Conservation (phyloP, 192 early-diverging fungal genomes). For the Coemansia sp. region DNA sequence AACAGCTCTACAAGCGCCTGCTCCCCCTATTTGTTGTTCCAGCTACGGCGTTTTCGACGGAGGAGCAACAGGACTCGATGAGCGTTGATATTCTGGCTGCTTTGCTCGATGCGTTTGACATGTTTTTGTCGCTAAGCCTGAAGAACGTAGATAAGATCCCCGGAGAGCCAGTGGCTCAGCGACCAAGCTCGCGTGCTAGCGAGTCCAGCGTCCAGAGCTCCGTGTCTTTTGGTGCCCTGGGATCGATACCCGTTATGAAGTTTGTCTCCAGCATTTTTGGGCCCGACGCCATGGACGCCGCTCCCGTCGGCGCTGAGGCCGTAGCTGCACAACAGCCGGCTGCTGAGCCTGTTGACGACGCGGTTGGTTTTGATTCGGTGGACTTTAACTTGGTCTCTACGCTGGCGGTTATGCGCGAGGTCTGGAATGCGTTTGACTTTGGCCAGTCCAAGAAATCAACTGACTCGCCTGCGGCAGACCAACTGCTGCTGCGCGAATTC, state of each 20-base stretch:
- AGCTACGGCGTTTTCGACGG: neutral
- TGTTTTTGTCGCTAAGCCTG: slow-evolving; percentile 34
- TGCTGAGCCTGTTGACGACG: neutral
- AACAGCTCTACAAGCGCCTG: slow-evolving; percentile 18
- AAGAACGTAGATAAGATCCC: slow-evolving; percentile 23
- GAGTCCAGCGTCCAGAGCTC: slow-evolving; percentile 9
- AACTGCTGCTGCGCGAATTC: slow-evolving; percentile 23
- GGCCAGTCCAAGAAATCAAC: neutral
- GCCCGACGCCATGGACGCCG: slow-evolving; percentile 5
- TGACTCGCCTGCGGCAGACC: neutral
- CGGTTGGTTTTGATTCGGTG: neutral
- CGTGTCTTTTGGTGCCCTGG: slow-evolving; percentile 10
- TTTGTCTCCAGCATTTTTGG: slow-evolving; percentile 44
- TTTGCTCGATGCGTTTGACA: slow-evolving; percentile 36
- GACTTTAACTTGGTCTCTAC: slow-evolving; percentile 27
- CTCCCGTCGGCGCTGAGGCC: neutral
- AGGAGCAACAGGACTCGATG: neutral
- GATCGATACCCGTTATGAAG: slow-evolving; percentile 23
- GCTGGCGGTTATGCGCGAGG: slow-evolving; percentile 31
- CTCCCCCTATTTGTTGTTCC: slow-evolving; percentile 37
- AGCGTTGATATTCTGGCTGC: slow-evolving; percentile 20
- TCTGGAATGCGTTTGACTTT: slow-evolving; percentile 38
- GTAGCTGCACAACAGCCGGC: neutral
- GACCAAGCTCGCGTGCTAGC: slow-evolving; percentile 36
- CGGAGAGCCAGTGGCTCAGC: neutral